These are phyloP conservation scores for Schwanniomyces sp. DNA, from an alignment of 805 yeast species.

Conservation along the genomic window DNA sequence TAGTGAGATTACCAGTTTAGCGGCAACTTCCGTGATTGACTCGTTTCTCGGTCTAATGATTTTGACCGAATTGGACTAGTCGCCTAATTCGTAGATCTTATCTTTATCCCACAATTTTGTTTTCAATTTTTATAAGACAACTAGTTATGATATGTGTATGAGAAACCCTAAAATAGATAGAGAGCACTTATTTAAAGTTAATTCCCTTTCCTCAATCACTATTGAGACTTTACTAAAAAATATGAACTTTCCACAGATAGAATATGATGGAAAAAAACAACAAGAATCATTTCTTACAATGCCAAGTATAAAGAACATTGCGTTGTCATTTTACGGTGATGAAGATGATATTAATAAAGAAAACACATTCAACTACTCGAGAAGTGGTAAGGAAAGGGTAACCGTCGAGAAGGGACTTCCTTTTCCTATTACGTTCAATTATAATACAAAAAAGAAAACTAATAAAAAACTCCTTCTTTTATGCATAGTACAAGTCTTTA, in stretches of 20 bases:
- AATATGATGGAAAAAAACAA: not conserved
- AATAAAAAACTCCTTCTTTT: not conserved
- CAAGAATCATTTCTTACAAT: not conserved
- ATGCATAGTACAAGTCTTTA: not conserved
- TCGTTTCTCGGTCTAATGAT: conserved; percentile 48
- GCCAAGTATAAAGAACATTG: not conserved
- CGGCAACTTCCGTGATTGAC: conserved; percentile 65
- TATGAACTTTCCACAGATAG: not conserved
- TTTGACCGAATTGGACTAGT: conserved; percentile 12
- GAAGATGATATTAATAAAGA: not conserved
- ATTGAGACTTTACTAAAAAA: not conserved
- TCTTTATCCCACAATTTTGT: not conserved
- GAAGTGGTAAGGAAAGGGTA: not conserved
- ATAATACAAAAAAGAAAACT: not conserved
- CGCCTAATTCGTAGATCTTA: not conserved
- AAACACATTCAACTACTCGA: not conserved
- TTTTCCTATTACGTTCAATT: not conserved
- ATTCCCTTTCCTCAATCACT: not conserved
- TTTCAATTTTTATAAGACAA: not conserved
- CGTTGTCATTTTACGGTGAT: not conserved
- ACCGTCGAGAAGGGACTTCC: not conserved
- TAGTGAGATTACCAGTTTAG: conserved; percentile 60
- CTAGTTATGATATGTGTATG: not conserved
- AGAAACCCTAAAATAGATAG: not conserved
- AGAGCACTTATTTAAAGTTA: not conserved